Base-by-base conservation (phyloP, 306 rosid species). In the Leucaena leucocephala region DNA sequence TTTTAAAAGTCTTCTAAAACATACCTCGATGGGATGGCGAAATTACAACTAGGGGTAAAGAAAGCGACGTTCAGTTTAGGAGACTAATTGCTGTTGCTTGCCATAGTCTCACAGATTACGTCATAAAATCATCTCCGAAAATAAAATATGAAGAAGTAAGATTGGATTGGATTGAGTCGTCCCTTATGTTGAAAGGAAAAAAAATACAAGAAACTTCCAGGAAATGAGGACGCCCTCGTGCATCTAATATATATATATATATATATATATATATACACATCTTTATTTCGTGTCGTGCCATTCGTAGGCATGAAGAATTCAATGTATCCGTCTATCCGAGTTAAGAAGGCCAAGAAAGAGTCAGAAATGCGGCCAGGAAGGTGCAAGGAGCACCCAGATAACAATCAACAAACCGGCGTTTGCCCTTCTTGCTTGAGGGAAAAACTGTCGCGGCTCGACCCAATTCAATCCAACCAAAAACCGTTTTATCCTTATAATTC, bases 341-440 rank as follows among this genome's bases (percentile, higher is more conserved):
- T 39, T 17, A 17, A 16, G 14, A 7, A 6, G 12, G 15, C 46
- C 4, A 8, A 55, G 57, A 6, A 35, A 5, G 27, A 34, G 44
- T 67, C 35, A 42, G 36, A 68, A 21, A 68, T 68, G 73, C 5
- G 55, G 55, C 8, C 58, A 68, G 71, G 2, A 33, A 81, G 80
- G 40, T 91, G 97, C 89, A 88, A 59, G 62, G 55, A 63, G 59
- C 97, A 89, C 80, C 87, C 77, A 38, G 76, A 78, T 40, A 46
- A 72, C 77, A 85, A 78, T 8, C 86, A 78, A 77, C 27, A 72
- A 35, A 89, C 88, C 0, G 91, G 92, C 7, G 90, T 91, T 68
- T 89, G 97, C n/a, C 71, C 91, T 22, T 74, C 61, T 58, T 91
- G 97, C 59, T 83, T 91, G 0, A 84, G 87, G 50, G 94, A 87